A percentile compares a stretch with the other conserved stretches of the same genome.
phyloP scores from a whole-genome alignment of 768 basidiomycete genomes.

The Punctularia strigosozonata region DNA sequence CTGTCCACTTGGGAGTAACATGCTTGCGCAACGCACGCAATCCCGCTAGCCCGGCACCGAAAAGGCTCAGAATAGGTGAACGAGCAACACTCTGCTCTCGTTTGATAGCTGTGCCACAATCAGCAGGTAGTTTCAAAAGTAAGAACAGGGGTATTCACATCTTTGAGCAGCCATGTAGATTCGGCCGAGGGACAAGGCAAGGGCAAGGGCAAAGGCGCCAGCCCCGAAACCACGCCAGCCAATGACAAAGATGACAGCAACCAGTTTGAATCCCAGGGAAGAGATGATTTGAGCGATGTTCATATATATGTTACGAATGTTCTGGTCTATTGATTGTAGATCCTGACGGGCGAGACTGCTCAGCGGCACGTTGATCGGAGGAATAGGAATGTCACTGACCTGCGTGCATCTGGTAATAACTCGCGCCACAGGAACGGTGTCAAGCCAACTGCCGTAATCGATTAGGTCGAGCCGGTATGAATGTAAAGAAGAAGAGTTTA shows the following conservation, averaged over 20 bases:
- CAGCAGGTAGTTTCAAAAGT: too few relatives aligned
- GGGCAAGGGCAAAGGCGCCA: constrained; percentile 5
- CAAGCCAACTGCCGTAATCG: constrained; percentile 13
- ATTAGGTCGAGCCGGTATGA: neutral
- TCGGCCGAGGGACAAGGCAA: neutral
- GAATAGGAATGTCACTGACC: constrained; percentile 5
- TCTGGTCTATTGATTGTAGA: constrained; percentile 6
- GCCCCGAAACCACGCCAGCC: neutral
- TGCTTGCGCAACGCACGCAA: constrained; percentile 5
- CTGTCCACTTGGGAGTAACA: neutral
- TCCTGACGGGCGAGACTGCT: constrained; percentile 3
- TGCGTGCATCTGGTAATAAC: constrained; percentile 19
- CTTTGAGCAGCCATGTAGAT: constrained; percentile 10
- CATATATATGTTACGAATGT: constrained; percentile 3
- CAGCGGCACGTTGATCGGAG: constrained; percentile 18
- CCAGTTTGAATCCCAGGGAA: neutral
- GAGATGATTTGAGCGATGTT: neutral
- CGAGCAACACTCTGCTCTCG: neutral
- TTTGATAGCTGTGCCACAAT: neutral
- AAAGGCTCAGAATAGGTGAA: neutral
- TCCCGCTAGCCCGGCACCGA: constrained; percentile 8
- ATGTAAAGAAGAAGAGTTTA: neutral
- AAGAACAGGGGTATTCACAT: too few relatives aligned
- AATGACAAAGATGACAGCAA: neutral
- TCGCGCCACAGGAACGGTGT: constrained; percentile 17